phyloP scores from a whole-genome alignment of 345 rosid species.

The Erodium maritimum region DNA sequence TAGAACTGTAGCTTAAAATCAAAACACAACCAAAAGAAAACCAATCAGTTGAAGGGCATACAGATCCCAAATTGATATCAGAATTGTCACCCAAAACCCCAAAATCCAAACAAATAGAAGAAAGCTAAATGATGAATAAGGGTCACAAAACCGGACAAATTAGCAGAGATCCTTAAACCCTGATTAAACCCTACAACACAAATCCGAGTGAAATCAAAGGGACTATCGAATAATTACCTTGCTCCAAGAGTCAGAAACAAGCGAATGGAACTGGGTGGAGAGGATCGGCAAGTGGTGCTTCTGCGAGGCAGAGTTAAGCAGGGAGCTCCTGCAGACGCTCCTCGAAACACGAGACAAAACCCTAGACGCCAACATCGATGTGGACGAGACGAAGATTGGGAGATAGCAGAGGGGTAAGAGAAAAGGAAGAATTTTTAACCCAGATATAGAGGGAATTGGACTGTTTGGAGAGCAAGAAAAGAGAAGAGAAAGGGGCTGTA shows the following conservation, averaged over 20 bases:
- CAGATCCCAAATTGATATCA: too few species aligned
- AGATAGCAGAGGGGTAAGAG: not conserved
- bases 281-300: slow-evolving; percentile 20
- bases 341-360: slow-evolving; percentile 44
- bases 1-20: too few species aligned
- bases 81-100: too few species aligned
- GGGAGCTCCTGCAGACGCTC: slow-evolving; percentile 32
- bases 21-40: not conserved
- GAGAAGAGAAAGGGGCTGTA: not conserved
- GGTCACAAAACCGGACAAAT: too few species aligned
- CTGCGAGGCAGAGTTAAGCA: slow-evolving; percentile 23
- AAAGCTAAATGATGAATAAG: too few species aligned
- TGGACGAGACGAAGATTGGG: not conserved
- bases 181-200: not conserved
- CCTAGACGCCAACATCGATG: slow-evolving; percentile 37
- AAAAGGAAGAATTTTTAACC: too few species aligned
- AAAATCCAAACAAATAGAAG: too few species aligned
- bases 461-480: not conserved
- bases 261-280: slow-evolving; percentile 27
- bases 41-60: not conserved
- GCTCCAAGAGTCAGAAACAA: slow-evolving; percentile 18
- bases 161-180: slow-evolving; percentile 5
- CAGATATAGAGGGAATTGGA: not conserved
- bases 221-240: slow-evolving; percentile 16
- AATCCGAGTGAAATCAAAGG: not conserved